Evolutionary conservation across 2,329 filamentous ascomycete genomes (phyloP), one percentile per base, ranked within the genome.

Genomic region (Aspergillus tamarii): DNA sequence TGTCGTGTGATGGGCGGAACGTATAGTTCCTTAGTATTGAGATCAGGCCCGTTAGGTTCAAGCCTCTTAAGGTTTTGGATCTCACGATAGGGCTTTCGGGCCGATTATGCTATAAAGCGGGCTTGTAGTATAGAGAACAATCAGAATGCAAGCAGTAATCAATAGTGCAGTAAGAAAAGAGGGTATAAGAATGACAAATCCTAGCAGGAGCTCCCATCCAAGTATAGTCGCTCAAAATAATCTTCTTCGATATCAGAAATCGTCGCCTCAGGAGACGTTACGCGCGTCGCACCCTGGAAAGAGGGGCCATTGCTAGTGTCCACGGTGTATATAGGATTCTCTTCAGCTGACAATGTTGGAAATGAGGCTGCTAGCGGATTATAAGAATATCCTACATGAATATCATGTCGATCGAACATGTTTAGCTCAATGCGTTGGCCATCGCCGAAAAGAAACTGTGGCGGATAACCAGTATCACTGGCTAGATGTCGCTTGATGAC

Each of bases 321-420:
- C 12, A 60, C 55, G n/a, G 64, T 61, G 53, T 71, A 74, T 45
- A 70, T 60, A 34, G 64, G 66, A 39, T 71, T 67, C n/a, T 71
- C 70, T 46, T 73, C 71, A 10, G 60, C 55, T 9, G 60, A 59
- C 21, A 66, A 54, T 46, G 67, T 72, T 3, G 68, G 53, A 23
- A 69, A 67, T 19, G 76, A 74, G 57, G 68, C 69, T 36, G 72
- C 69, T 53, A 80, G 65, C 36, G 77, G 78, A 62, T 79, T 80
- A 48, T 62, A 72, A 19, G 69, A 70, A 60, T 75, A 77, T 5
- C 71, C 73, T 57, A 64, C 69, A 59, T 63, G 66, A 21, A 68
- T 69, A 43, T 73, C 69, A 9, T 69, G 72, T 9, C 62, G 69
- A n/a, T 70, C 66, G 52, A 73, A 72, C 19, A 66, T 59, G 45